Evolutionary conservation across 768 basidiomycete genomes (phyloP).

Genomic region (Tulasnella sp.): DNA sequence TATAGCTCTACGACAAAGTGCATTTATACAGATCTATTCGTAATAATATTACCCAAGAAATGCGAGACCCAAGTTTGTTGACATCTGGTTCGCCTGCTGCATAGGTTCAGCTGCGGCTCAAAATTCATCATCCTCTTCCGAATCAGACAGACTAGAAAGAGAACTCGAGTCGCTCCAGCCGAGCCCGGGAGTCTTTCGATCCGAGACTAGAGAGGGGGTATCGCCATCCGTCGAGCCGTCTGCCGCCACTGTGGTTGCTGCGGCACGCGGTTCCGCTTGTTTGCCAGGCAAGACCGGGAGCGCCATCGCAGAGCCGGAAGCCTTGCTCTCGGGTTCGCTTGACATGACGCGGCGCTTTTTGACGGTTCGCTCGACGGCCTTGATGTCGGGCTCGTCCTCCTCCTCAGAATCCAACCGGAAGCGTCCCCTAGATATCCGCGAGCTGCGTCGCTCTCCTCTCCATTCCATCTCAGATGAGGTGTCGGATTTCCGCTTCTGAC

Average conservation of each 20-base stretch:
- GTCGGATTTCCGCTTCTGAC: slow-evolving; percentile 1
- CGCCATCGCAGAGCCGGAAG: background rate
- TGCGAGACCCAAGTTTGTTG: background rate
- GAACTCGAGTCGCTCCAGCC: background rate
- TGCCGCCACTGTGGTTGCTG: background rate
- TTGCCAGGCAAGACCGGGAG: background rate
- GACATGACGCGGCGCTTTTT: slow-evolving; percentile 2
- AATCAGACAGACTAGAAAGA: slow-evolving; percentile 1
- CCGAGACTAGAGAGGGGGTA: background rate
- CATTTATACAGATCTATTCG: background rate
- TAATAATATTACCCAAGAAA: background rate
- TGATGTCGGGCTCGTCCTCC: background rate
- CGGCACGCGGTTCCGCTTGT: background rate
- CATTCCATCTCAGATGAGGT: background rate
- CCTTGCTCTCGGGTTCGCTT: background rate
- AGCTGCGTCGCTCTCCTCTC: slow-evolving; percentile 14
- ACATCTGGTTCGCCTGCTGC: too few species aligned
- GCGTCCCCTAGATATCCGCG: slow-evolving; percentile 7
- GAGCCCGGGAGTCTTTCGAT: background rate
- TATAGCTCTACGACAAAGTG: background rate
- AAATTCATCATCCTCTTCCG: background rate
- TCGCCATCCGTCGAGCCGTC: background rate
- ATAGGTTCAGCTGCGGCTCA: too few species aligned
- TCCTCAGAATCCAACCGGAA: background rate
- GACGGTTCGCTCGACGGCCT: background rate